phyloP scores from a whole-genome alignment of 2,329 filamentous ascomycete species.

The Pseudophaeomoniella oleicola region DNA sequence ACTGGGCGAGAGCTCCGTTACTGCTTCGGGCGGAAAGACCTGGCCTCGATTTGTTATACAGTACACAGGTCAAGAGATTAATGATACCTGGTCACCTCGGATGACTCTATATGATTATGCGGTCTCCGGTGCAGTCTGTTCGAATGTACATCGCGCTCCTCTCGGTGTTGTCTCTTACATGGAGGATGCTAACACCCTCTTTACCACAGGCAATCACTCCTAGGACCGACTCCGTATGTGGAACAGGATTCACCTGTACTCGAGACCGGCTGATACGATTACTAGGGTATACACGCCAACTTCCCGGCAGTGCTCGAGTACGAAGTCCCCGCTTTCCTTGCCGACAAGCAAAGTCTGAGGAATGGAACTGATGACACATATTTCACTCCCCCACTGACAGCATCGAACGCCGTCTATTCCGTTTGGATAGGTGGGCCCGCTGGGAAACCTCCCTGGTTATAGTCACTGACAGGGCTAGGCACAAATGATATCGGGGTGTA shows the following conservation, averaged over 20 bases:
- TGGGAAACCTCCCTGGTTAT: not conserved
- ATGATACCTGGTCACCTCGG: conserved; percentile 15
- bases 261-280: conserved; percentile 19
- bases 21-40: conserved; percentile 49
- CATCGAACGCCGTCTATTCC: conserved; percentile 42
- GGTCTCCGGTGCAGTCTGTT: conserved; percentile 57
- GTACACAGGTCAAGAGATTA: conserved; percentile 40
- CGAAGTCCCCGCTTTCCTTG: conserved; percentile 42
- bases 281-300: conserved; percentile 32
- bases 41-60: conserved; percentile 56
- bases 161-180: conserved; percentile 31
- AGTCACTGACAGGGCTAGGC: conserved; percentile 27
- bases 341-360: conserved; percentile 21
- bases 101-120: conserved; percentile 49
- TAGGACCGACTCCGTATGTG: conserved; percentile 20
- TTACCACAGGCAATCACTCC: conserved; percentile 37
- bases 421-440: conserved; percentile 48
- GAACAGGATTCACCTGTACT: not conserved
- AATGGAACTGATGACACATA: conserved; percentile 6
- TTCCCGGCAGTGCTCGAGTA: conserved; percentile 52
- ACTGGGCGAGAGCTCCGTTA: conserved; percentile 33
- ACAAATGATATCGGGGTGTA: conserved; percentile 61
- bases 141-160: conserved; percentile 44
- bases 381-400: conserved; percentile 7
- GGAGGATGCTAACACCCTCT: conserved; percentile 39